These are phyloP conservation scores for Penicillium cataractarum DNA, from an alignment of 495 filamentous ascomycete genomes.

Conservation along the genomic window DNA sequence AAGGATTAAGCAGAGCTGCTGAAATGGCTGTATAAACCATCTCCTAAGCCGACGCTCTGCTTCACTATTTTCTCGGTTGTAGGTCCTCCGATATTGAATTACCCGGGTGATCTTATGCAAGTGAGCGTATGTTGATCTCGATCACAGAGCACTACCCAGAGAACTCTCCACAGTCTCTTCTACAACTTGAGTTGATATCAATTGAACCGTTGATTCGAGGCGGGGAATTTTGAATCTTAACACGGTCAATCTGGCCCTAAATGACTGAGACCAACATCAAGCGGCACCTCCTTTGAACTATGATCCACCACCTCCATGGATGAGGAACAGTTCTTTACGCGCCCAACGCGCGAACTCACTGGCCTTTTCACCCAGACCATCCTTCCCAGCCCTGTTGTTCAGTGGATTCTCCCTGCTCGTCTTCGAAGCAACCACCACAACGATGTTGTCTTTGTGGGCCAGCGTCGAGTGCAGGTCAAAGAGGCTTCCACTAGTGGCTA, in stretches of 20 bases:
- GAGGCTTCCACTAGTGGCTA: slow-evolving; percentile 61
- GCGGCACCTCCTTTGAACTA: not conserved
- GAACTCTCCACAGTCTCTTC: not conserved
- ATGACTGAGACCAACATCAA: not conserved
- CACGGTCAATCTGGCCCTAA: not conserved
- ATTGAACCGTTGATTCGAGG: no score
- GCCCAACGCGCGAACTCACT: slow-evolving; percentile 6
- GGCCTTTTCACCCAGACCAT: slow-evolving; percentile 80
- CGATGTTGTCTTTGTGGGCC: slow-evolving; percentile 89
- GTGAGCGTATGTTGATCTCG: not conserved
- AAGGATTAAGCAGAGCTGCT: not conserved
- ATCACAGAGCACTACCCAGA: not conserved
- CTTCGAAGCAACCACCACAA: slow-evolving; percentile 70
- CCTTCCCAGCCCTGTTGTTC: slow-evolving; percentile 72
- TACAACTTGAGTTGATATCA: not conserved
- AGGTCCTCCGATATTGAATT: not conserved
- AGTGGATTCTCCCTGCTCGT: slow-evolving; percentile 79
- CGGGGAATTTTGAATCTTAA: not conserved
- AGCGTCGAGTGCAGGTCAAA: slow-evolving; percentile 66
- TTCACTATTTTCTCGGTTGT: not conserved
- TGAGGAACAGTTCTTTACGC: not conserved
- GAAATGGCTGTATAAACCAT: not conserved
- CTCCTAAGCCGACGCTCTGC: not conserved
- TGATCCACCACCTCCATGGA: slow-evolving; percentile 1
- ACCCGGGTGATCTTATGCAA: not conserved